Evolutionary conservation across 2,329 filamentous ascomycete species (phyloP).

Genomic region (Diaporthe humulicola): DNA sequence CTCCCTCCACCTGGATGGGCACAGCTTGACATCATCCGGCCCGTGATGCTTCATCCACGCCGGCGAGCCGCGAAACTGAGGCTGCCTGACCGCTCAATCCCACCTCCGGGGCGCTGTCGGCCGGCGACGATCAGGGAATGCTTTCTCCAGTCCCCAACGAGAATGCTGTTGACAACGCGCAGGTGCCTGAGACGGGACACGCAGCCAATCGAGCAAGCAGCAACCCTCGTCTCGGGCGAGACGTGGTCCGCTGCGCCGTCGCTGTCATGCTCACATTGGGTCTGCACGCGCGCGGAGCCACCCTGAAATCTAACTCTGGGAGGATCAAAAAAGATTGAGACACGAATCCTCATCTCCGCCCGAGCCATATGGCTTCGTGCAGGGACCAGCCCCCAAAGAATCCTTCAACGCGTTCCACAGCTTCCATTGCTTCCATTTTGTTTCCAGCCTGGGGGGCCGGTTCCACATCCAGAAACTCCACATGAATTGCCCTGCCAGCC

Average conservation of each 20-base stretch:
- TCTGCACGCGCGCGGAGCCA: slow-evolving; percentile 23
- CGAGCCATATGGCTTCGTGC: slow-evolving; percentile 35
- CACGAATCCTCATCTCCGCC: slow-evolving; percentile 40
- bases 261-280: slow-evolving; percentile 26
- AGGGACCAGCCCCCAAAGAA: slow-evolving; percentile 38
- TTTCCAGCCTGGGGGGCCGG: slow-evolving; percentile 37
- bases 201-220: slow-evolving; percentile 19
- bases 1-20: slow-evolving; percentile 6
- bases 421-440: slow-evolving; percentile 40
- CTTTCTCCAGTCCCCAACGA: slow-evolving; percentile 4
- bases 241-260: slow-evolving; percentile 4
- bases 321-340: slow-evolving; percentile 35
- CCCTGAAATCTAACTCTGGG: slow-evolving; percentile 38
- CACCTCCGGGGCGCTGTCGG: not conserved
- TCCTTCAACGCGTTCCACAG: slow-evolving; percentile 39
- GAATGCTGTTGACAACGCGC: not conserved
- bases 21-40: slow-evolving; percentile 21
- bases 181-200: slow-evolving; percentile 19
- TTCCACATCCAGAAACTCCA: slow-evolving; percentile 20
- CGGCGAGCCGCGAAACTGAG: slow-evolving; percentile 11
- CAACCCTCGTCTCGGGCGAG: slow-evolving; percentile 21
- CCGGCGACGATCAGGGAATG: slow-evolving; percentile 7
- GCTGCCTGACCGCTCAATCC: slow-evolving; percentile 35
- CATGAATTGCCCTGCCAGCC: slow-evolving; percentile 16
- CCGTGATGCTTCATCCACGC: slow-evolving; percentile 1